These are phyloP conservation scores for Eucalyptus cloeziana DNA, from an alignment of 345 rosid genomes.

Conservation along the genomic window DNA sequence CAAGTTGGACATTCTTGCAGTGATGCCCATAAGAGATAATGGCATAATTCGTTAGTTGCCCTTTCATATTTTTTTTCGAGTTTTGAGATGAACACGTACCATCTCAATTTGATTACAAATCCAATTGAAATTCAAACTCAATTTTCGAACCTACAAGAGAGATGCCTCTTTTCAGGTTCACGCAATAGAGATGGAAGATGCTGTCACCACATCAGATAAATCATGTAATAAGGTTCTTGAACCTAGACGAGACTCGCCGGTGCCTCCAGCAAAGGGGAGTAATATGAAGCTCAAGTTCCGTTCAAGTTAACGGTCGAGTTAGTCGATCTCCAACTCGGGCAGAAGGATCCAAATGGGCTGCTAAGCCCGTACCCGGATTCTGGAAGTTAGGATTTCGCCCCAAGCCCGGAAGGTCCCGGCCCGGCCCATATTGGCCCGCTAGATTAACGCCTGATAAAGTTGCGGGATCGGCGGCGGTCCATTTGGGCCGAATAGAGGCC, in stretches of 20 bases:
- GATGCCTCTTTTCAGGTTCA: background rate
- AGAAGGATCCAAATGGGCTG: background rate
- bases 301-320: background rate
- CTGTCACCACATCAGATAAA: background rate
- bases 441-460: background rate
- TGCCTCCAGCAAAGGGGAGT: background rate
- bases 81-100: fast-evolving
- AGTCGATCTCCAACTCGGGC: background rate
- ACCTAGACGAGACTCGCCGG: background rate
- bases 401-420: background rate
- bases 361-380: background rate
- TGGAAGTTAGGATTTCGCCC: background rate
- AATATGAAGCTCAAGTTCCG: background rate
- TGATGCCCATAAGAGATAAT: background rate
- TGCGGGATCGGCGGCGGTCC: background rate
- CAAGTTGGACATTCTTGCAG: background rate
- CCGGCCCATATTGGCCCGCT: background rate
- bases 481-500: background rate
- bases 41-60: fast-evolving
- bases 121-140: fast-evolving
- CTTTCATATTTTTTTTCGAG: fast-evolving
- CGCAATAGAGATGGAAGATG: background rate
- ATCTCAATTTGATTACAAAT: background rate
- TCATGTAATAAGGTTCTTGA: background rate
- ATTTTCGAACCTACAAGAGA: background rate